These are phyloP conservation scores for Ajuga reptans DNA, from an alignment of 305 asterid species.

Conservation along the genomic window DNA sequence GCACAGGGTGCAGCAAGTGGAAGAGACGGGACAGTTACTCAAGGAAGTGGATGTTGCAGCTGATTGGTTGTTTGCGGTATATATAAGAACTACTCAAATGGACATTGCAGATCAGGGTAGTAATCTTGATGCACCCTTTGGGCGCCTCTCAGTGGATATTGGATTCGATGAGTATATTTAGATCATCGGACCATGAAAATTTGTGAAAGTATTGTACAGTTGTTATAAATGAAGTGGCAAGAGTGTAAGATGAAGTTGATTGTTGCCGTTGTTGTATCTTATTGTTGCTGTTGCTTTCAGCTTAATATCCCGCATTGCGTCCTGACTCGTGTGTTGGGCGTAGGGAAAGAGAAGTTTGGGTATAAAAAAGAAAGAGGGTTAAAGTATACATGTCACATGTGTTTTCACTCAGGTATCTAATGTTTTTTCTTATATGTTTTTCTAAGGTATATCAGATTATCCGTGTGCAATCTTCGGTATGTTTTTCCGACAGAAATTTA, in stretches of 20 bases:
- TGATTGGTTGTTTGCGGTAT: slow-evolving; percentile 22
- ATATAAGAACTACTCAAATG: no score
- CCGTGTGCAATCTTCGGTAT: no score
- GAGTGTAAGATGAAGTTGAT: background rate
- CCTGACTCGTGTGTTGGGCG: background rate
- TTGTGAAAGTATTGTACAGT: slow-evolving; percentile 21
- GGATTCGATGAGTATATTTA: background rate
- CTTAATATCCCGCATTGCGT: no score
- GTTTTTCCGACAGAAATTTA: no score
- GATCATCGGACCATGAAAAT: slow-evolving; percentile 6
- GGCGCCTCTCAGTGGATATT: background rate
- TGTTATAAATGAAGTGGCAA: background rate
- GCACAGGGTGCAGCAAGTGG: slow-evolving; percentile 42
- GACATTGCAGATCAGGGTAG: no score
- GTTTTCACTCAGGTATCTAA: no score
- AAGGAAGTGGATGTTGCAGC: slow-evolving; percentile 53
- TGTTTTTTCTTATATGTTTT: no score
- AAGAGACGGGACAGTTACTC: slow-evolving; percentile 52
- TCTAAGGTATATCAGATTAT: no score
- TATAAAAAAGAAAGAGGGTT: no score
- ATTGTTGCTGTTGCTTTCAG: background rate
- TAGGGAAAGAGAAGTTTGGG: no score
- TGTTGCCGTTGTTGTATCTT: background rate
- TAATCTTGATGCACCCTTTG: background rate
- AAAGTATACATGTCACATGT: no score